These are phyloP conservation scores for Salix udensis DNA, from an alignment of 345 rosid genomes.

Conservation along the genomic window DNA sequence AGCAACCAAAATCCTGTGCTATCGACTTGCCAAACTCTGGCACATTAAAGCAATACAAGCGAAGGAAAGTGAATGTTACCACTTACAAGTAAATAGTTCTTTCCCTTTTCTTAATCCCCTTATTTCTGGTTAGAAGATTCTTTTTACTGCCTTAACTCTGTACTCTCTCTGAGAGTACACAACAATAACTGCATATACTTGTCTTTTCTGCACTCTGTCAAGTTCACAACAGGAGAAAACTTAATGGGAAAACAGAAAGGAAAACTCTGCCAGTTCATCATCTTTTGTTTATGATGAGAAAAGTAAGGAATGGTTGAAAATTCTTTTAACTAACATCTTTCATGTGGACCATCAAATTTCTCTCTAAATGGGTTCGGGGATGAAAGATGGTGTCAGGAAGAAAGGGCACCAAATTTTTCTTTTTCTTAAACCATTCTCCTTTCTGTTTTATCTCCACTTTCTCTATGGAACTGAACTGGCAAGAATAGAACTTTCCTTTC, in stretches of 20 bases:
- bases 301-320: neutral
- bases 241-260: neutral
- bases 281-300: neutral
- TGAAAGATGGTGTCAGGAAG: neutral
- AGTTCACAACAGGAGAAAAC: neutral
- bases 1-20: slow-evolving; percentile 10
- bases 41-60: slow-evolving; percentile 39
- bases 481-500: neutral
- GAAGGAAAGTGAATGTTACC: slow-evolving; percentile 34
- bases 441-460: neutral
- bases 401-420: neutral
- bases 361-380: neutral
- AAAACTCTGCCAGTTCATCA: no score
- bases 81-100: slow-evolving; percentile 37
- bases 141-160: neutral
- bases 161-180: neutral
- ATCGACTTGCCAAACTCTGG: slow-evolving; percentile 12
- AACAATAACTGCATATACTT: no score
- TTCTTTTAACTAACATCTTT: neutral
- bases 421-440: neutral
- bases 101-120: neutral
- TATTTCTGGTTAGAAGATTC: neutral
- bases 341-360: neutral
- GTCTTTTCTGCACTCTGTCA: neutral
- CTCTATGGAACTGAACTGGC: neutral